A percentile compares a stretch with the other conserved stretches of the same genome.
These are phyloP conservation scores for Lactarius trivialis DNA, from an alignment of 768 basidiomycete species.

Conservation along the genomic window DNA sequence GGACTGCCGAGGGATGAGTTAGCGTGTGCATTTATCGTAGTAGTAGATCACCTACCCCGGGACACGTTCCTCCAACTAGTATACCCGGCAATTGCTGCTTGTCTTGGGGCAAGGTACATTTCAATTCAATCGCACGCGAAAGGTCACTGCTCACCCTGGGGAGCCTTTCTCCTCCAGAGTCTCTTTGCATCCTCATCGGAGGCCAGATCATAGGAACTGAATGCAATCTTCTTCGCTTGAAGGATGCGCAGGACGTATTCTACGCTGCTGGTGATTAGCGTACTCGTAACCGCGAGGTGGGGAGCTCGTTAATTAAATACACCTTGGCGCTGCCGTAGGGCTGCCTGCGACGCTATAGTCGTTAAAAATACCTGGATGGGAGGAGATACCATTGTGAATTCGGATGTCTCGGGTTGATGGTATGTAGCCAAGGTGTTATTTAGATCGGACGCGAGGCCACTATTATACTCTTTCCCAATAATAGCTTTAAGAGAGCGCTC, in stretches of 20 bases:
- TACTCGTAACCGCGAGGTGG: neutral
- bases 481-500: no score
- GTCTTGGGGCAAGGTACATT: constrained; percentile 36
- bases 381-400: constrained; percentile 58
- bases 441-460: neutral
- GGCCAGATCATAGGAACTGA: constrained; percentile 77
- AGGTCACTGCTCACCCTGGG: constrained; percentile 40
- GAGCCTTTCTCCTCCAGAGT: constrained; percentile 78
- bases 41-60: constrained; percentile 47
- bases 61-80: constrained; percentile 67
- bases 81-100: constrained; percentile 84
- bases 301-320: neutral
- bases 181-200: constrained; percentile 76
- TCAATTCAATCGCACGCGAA: neutral
- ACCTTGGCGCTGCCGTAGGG: constrained; percentile 75
- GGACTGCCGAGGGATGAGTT: constrained; percentile 37
- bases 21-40: constrained; percentile 5
- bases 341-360: constrained; percentile 79
- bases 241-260: constrained; percentile 78
- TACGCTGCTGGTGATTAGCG: constrained; percentile 27
- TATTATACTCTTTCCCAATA: neutral
- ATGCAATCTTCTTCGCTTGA: constrained; percentile 81
- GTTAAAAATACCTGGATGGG: constrained; percentile 80
- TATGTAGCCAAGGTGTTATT: neutral
- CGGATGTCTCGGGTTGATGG: neutral